Conservation (phyloP, 306 rosid species). For the Citrullus mucosospermus region DNA sequence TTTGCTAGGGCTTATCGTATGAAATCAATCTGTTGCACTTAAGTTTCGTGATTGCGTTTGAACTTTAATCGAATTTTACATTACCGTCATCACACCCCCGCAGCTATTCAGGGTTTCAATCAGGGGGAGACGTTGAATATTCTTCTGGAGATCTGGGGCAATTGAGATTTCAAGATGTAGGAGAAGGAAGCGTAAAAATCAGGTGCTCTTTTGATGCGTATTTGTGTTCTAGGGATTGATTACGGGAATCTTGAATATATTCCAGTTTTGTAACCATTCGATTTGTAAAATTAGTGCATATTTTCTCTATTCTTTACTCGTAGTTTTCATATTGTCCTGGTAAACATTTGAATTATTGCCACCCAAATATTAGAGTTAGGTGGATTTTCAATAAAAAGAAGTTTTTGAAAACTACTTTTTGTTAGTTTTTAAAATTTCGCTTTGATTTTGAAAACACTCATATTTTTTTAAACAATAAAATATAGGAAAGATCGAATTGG, state of each 20-base stretch:
- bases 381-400: too few relatives aligned
- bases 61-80: neutral
- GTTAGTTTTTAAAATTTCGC: too few relatives aligned
- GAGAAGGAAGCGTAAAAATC: conserved; percentile 82
- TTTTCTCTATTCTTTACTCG: too few relatives aligned
- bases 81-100: neutral
- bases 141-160: conserved; percentile 39
- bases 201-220: conserved; percentile 25
- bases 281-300: too few relatives aligned
- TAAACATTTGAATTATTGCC: too few relatives aligned
- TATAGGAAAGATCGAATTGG: too few relatives aligned
- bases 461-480: too few relatives aligned
- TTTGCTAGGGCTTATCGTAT: neutral
- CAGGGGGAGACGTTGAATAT: conserved; percentile 27
- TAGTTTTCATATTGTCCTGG: too few relatives aligned
- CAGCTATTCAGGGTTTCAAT: conserved; percentile 49
- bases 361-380: too few relatives aligned
- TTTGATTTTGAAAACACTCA: too few relatives aligned
- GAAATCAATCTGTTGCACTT: neutral
- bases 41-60: neutral
- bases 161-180: conserved; percentile 66
- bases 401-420: too few relatives aligned
- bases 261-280: too few relatives aligned
- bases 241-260: neutral
- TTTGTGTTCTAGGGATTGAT: neutral